Base-by-base conservation (phyloP, 2,329 filamentous ascomycete species). In the Fusarium napiforme region DNA sequence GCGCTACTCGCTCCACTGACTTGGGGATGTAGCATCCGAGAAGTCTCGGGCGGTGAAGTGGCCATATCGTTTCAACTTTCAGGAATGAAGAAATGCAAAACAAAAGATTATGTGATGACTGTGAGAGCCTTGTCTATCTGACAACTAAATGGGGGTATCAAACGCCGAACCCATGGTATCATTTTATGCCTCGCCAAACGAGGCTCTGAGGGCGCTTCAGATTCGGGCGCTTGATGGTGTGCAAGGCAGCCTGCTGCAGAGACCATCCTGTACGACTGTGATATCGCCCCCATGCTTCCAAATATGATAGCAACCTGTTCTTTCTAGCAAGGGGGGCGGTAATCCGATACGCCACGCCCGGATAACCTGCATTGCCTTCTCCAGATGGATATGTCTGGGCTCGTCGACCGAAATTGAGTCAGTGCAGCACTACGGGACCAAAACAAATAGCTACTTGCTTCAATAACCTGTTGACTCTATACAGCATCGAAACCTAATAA, bases 1-100 rank as follows among this genome's bases (percentile, higher is more conserved):
- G 43, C 4, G 2, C 9, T 32, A 15, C 21, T 52, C 28, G 16
- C n/a, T 19, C 34, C 21, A 1, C 39, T 32, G 7, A 18, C 23
- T 18, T 16, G 15, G 0, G 4, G 42, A 0, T 59, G 14, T 0
- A 28, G 0, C 0, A 15, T n/a, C 9, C 1, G 7, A 37, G 42
- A 43, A 4, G 2, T 19, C 0, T 34, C 53, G 3, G 53, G 16
- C 0, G 23, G 0, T 0, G 39, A 1, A 12, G 12, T 34, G 2
- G 11, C 11, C 37, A 39, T 39, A 5, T 21, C 18, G 37, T 18
- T 39, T 39, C 18, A 7, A 39, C 37, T 39, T 19, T 11, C 18
- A 10, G 37, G 26, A 15, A 46, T 8, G 7, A 19, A 21, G 43
- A 28, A 15, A n/a, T 46, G 18, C 37, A 19, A 39, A 39, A 39